A percentile compares a stretch with the other conserved stretches of the same genome.
These are phyloP conservation scores for Candida dendrica DNA, from an alignment of 805 yeast genomes.

Conservation along the genomic window DNA sequence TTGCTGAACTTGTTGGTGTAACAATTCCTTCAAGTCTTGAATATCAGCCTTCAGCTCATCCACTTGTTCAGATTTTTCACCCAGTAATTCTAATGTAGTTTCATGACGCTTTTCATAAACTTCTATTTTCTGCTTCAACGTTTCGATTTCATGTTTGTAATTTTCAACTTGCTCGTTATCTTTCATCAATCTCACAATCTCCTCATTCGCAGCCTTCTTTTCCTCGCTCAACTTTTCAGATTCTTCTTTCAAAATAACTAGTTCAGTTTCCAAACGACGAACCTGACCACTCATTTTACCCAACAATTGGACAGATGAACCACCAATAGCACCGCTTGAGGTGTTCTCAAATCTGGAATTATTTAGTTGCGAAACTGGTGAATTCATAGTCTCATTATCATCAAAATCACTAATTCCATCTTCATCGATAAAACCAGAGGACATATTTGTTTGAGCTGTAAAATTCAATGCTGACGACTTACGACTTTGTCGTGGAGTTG, in stretches of 20 bases:
- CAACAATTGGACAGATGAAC: conserved; percentile 51
- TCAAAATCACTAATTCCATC: conserved; percentile 9
- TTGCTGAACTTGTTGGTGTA: conserved; percentile 80
- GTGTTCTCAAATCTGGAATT: conserved; percentile 7
- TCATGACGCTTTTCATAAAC: conserved; percentile 29
- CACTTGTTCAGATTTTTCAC: conserved; percentile 82
- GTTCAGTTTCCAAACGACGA: conserved; percentile 73
- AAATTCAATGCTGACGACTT: conserved; percentile 11
- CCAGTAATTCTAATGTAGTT: conserved; percentile 62
- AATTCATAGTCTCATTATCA: conserved; percentile 9
- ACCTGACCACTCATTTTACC: conserved; percentile 72
- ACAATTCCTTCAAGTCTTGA: conserved; percentile 77
- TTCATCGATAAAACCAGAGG: conserved; percentile 2
- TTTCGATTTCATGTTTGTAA: conserved; percentile 28
- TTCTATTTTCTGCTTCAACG: conserved; percentile 28
- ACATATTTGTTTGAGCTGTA: not conserved
- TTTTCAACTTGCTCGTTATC: conserved; percentile 40
- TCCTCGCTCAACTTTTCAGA: conserved; percentile 44
- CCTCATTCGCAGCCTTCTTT: conserved; percentile 61
- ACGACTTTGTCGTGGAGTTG: conserved; percentile 32
- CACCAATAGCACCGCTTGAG: conserved; percentile 16
- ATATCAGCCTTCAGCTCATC: conserved; percentile 87
- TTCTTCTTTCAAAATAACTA: conserved; percentile 58
- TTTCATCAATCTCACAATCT: conserved; percentile 52
- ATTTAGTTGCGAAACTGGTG: conserved; percentile 13